Base-by-base conservation (phyloP, 139 green algal genomes). In the Picochlorum sp. region DNA sequence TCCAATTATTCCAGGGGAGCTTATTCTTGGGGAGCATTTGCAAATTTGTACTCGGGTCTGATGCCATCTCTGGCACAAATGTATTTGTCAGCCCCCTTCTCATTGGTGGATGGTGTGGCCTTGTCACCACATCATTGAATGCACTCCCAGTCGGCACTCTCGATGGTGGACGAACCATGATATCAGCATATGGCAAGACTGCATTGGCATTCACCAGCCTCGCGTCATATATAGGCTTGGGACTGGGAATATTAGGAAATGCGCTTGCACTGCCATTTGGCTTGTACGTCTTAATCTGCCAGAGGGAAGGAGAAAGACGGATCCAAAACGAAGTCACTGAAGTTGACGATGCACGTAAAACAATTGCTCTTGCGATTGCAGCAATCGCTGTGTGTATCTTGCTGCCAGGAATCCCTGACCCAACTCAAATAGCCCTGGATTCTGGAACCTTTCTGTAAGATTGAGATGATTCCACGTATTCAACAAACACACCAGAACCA, bases 251-350 rank as follows among this genome's bases (percentile, higher is more conserved):
- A 14, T 73, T 95, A 47, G 88, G 87, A 47, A 75, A 60, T 65
- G 76, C 67, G 37, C 75, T 96, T 58, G 76, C 82, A 2, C 69
- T 94, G 37, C 87, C 88, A 9, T 96, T 91, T 66, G 88, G 88
- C 1, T 78, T 96, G 20, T 95, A 87, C 71, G 77, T 96, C 10
- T 74, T 96, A 62, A 85, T 96, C 60, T 89, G 79, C 59, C 83
- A 95, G 71, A 77, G 88, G n/a, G 64, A 80, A 24, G 67, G 80
- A 5, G 86, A 92, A 79, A 70, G 70, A 45, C 82, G 84, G 72
- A 71, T 93, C 45, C 83, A 85, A 72, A 83, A 93, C 45, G 80
- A 70, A 21, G 83, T 90, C 21, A 76, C 72, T 10, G 66, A 68
- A 20, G 56, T 82, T 4, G 62, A 60, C 8, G 67, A 73, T 11